Conservation (phyloP, 257 asterid species). For the Solanum virginianum region DNA sequence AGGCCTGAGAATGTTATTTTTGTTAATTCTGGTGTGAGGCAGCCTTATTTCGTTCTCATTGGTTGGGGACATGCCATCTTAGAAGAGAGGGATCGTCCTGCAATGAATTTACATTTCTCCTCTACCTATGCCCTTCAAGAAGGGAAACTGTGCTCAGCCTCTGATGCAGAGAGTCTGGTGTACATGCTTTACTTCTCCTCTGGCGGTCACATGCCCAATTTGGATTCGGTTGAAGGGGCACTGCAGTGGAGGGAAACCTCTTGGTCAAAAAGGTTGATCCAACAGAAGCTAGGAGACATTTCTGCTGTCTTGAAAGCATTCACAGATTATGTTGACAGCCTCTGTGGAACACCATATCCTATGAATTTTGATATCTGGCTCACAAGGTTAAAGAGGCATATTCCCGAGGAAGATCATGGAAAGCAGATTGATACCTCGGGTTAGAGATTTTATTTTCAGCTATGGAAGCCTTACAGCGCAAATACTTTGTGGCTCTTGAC, state of each 20-base stretch:
- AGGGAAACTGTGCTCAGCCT: slow-evolving; percentile 87
- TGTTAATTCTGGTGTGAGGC: slow-evolving; percentile 43
- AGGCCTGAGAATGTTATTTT: slow-evolving; percentile 76
- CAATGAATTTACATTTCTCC: slow-evolving; percentile 79
- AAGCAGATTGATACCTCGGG: slow-evolving; percentile 40
- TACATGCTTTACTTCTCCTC: slow-evolving; percentile 69
- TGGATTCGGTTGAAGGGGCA: slow-evolving; percentile 97
- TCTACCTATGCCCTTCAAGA: slow-evolving; percentile 96
- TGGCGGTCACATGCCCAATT: slow-evolving; percentile 67
- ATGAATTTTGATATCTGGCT: slow-evolving; percentile 85
- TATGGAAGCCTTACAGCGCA: neutral
- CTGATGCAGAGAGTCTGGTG: slow-evolving; percentile 93
- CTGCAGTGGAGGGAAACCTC: slow-evolving; percentile 84
- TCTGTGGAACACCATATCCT: slow-evolving; percentile 95
- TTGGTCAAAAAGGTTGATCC: slow-evolving; percentile 97
- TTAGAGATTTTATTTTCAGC: slow-evolving; percentile 3
- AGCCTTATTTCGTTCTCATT: slow-evolving; percentile 48
- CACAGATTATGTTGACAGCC: slow-evolving; percentile 96
- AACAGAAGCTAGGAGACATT: slow-evolving; percentile 88
- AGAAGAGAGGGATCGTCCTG: slow-evolving; percentile 94
- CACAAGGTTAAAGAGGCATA: slow-evolving; percentile 58
- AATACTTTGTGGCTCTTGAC: neutral
- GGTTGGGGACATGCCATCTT: slow-evolving; percentile 98
- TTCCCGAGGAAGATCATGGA: slow-evolving; percentile 49
- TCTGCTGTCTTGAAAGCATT: slow-evolving; percentile 94